Percentiles rank a stretch among this genome's conserved stretches.
Conservation (phyloP, 2,329 filamentous ascomycete species). For the Chaetoscypha palmicola region DNA sequence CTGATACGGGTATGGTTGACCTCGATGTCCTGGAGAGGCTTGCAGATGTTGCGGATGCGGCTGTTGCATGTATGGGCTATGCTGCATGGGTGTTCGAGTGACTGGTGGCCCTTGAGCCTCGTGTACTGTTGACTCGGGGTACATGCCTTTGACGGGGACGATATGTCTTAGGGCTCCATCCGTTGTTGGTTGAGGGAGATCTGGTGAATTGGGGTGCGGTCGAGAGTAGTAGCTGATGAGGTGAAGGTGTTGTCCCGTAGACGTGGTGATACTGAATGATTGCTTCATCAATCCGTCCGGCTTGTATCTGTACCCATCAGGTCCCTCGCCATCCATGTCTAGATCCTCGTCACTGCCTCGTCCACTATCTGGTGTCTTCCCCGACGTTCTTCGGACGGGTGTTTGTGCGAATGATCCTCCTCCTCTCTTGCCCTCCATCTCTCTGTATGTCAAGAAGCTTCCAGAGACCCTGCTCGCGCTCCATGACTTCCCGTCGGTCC, state of each 20-base stretch:
- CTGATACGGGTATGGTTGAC: slow-evolving; percentile 33
- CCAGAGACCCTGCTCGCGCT: slow-evolving; percentile 95
- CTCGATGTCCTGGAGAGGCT: slow-evolving; percentile 31
- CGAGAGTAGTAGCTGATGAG: slow-evolving; percentile 95
- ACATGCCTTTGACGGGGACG: slow-evolving; percentile 85
- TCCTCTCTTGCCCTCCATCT: slow-evolving; percentile 98
- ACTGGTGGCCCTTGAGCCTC: slow-evolving; percentile 78
- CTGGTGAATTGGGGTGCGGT: slow-evolving; percentile 63
- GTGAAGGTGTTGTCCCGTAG: slow-evolving; percentile 82
- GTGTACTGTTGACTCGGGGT: slow-evolving; percentile 89
- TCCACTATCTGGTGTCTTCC: slow-evolving; percentile 77
- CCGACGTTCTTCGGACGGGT: slow-evolving; percentile 48
- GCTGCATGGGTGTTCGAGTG: slow-evolving; percentile 64
- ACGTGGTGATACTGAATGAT: slow-evolving; percentile 97
- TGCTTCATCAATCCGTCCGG: slow-evolving; percentile 98
- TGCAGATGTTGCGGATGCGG: slow-evolving; percentile 33
- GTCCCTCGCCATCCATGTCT: slow-evolving; percentile 60
- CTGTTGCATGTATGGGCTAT: slow-evolving; percentile 38
- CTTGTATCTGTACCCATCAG: slow-evolving; percentile 91
- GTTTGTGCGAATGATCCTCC: slow-evolving; percentile 60
- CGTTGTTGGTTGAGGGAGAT: slow-evolving; percentile 72
- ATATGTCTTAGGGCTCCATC: slow-evolving; percentile 78
- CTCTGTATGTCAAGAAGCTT: slow-evolving; percentile 93
- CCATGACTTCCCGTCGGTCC: slow-evolving; percentile 99
- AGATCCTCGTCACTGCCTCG: slow-evolving; percentile 78